Conservation (phyloP, 2,329 filamentous ascomycete genomes). For the Byssochlamys sp. region DNA sequence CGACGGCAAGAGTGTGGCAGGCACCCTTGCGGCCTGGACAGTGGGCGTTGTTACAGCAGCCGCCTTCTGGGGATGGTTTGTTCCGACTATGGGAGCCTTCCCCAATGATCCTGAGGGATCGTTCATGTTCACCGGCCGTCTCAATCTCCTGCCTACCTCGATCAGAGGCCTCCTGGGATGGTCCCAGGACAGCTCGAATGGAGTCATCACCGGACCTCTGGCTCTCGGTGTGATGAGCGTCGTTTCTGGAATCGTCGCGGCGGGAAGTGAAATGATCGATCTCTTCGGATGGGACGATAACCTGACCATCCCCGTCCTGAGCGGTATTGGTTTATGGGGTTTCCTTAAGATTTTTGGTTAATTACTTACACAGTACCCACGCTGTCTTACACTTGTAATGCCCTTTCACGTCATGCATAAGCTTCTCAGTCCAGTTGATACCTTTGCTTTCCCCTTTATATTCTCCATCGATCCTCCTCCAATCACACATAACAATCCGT, state of each 20-base stretch:
- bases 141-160: conserved; percentile 56
- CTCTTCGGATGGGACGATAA: conserved; percentile 95
- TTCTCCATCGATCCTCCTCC: not conserved
- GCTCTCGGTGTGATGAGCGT: conserved; percentile 74
- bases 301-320: conserved; percentile 86
- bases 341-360: conserved; percentile 77
- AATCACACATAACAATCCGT: no score
- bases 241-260: conserved; percentile 79
- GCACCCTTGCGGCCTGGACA: conserved; percentile 71
- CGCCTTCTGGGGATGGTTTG: conserved; percentile 81
- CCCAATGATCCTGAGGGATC: conserved; percentile 58
- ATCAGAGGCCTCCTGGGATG: conserved; percentile 54
- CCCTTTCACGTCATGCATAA: not conserved
- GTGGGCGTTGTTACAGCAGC: conserved; percentile 74
- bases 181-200: conserved; percentile 40
- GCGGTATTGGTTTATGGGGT: conserved; percentile 77
- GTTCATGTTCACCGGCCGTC: conserved; percentile 71
- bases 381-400: not conserved
- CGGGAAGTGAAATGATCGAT: conserved; percentile 81
- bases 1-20: conserved; percentile 81
- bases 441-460: not conserved
- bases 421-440: not conserved
- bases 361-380: conserved; percentile 5
- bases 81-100: conserved; percentile 57
- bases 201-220: conserved; percentile 57